Base-by-base conservation (phyloP, 257 asterid genomes). In the Petunia secreta region DNA sequence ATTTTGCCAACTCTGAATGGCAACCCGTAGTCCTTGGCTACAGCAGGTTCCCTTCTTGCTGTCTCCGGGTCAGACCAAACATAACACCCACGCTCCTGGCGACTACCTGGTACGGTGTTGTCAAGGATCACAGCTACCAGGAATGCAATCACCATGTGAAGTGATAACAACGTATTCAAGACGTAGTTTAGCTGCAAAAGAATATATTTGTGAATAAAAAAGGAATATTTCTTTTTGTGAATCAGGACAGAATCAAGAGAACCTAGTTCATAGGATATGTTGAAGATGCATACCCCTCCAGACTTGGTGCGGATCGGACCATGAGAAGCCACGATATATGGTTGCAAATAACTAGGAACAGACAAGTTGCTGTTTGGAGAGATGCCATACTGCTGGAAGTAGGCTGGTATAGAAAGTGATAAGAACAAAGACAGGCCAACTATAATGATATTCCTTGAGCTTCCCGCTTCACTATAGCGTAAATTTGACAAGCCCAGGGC, bases 401-500 rank as follows among this genome's bases (percentile, higher is more conserved):
- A 96, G 65, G 98, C 94, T 6, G 99, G 98, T 82, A 94, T 55
- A 0, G 98, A 92, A 34, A 92, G 90, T 43, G 99, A 89, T 78
- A 96, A 90, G 90, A 94, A 96, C 74, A 96, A 80, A 65, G 99
- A 92, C 75, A 96, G 81, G 59, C 99, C 99, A 4, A 96, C 95
- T 7, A 96, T 96, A 83, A 96, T 96, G 40, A 96, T 90, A 90
- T 96, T 96, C 81, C 99, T 92, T 1, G 99, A 94, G 87, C 99
- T 96, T 63, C 99, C 99, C 0, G 98, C 98, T 86, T 96, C 99
- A 2, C 99, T 94, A 81, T 96, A 94, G 2, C 99, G 89, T 84
- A 96, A 86, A 69, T 96, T 96, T 54, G 99, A 96, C 87, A 96
- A 82, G 75, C 98, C 99, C 77, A 96, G 79, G 11, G 99, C 99